Evolutionary conservation across 1,284 basidiomycete genomes (phyloP).

Genomic region (Coriolopsis trogii): DNA sequence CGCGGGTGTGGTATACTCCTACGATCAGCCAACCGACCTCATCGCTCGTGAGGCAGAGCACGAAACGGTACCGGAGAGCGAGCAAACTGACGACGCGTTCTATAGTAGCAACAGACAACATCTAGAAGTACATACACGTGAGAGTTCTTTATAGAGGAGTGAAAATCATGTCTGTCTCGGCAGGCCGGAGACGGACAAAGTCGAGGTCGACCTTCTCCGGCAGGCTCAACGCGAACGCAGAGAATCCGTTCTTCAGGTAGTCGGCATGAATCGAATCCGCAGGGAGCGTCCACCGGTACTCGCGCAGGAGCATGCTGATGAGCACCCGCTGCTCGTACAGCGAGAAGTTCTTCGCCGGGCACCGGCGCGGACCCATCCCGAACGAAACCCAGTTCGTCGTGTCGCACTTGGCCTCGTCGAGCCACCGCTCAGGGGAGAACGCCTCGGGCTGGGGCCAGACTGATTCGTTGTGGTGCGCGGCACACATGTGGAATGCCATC

Average conservation of each 20-base stretch:
- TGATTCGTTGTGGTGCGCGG: slow-evolving; percentile 32
- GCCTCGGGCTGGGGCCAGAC: slow-evolving; percentile 23
- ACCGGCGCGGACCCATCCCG: slow-evolving; percentile 29
- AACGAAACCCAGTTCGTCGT: slow-evolving; percentile 21
- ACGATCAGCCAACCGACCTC: too few species aligned
- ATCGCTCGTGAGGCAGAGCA: too few species aligned
- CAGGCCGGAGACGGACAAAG: slow-evolving; percentile 20
- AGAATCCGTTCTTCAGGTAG: slow-evolving; percentile 34
- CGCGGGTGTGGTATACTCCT: too few species aligned
- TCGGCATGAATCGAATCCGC: slow-evolving; percentile 29
- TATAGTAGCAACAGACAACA: too few species aligned
- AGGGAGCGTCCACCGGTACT: slow-evolving; percentile 35
- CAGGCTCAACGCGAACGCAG: slow-evolving; percentile 34
- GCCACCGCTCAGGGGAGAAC: slow-evolving; percentile 29
- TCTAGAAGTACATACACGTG: background rate
- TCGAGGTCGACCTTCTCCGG: slow-evolving; percentile 28
- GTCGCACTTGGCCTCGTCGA: slow-evolving; percentile 9
- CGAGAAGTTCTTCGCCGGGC: slow-evolving; percentile 36
- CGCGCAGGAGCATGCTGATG: slow-evolving; percentile 32
- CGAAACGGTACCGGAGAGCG: too few species aligned
- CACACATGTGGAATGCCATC: slow-evolving; percentile 34
- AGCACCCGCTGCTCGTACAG: slow-evolving; percentile 36
- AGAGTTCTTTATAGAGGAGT: slow-evolving; percentile 1
- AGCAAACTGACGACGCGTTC: too few species aligned
- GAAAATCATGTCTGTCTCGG: background rate